Evolutionary conservation across 148 eudicot species (phyloP).

Genomic region (Rhododendron ovatum): DNA sequence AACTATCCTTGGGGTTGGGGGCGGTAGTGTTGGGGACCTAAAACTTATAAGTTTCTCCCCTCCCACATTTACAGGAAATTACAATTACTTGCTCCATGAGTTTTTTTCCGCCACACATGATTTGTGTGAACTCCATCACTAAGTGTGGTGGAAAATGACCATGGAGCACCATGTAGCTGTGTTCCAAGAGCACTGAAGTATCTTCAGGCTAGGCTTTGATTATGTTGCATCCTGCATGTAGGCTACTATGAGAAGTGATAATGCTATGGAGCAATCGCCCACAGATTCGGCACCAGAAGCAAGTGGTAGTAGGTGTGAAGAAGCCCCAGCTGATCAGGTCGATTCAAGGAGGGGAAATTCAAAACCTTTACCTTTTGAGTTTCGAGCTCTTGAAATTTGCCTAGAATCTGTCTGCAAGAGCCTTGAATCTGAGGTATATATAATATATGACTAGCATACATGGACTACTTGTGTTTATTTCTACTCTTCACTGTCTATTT

Average conservation of each 20-base stretch:
- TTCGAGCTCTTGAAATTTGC: constrained; percentile 5
- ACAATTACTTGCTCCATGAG: too few species aligned
- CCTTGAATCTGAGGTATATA: constrained; percentile 2
- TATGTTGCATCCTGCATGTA: background rate
- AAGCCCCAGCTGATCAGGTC: background rate
- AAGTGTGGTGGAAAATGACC: too few species aligned
- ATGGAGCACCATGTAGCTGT: too few species aligned
- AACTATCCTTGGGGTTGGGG: too few species aligned
- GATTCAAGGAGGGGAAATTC: background rate
- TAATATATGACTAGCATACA: background rate
- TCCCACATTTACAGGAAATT: too few species aligned
- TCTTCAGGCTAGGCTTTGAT: background rate
- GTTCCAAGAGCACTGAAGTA: too few species aligned
- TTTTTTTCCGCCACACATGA: too few species aligned
- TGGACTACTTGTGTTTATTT: background rate
- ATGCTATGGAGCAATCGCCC: background rate
- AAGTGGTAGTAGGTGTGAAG: background rate
- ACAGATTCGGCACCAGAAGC: background rate
- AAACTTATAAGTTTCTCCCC: too few species aligned
- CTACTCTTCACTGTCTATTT: too few species aligned
- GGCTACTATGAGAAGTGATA: background rate
- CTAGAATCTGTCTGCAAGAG: constrained; percentile 5
- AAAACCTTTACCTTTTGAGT: constrained; percentile 3
- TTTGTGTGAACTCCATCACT: too few species aligned
- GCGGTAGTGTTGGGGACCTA: too few species aligned